Base-by-base conservation (phyloP, 768 basidiomycete species). In the Gymnopilus junonius region DNA sequence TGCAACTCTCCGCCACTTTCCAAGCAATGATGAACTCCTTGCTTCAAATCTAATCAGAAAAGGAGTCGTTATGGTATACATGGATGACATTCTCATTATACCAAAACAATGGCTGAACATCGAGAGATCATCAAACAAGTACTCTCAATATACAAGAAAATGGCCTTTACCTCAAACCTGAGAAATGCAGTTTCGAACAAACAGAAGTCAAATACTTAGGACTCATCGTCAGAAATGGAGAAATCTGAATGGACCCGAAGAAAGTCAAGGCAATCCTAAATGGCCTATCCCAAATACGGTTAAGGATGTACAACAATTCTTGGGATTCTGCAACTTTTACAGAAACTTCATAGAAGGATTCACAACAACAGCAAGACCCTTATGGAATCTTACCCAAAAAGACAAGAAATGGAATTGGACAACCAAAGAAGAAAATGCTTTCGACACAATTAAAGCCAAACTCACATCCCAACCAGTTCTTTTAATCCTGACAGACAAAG, bases 251-350 rank as follows among this genome's bases (percentile, higher is more conserved):
- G 74, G 75, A 81, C 55, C 69, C 72, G 0, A 35, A n/a, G 0
- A 82, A 81, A 56, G 58, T 79, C 2, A 61, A 58, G 68, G 32
- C 71, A 0, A 64, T 82, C 3, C 2, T 15, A 61, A 74, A 1
- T 81, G 79, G 80, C 78, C 77, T 40, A 35, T 67, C 67, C 29
- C 69, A 63, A 55, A 67, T 69, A 55, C 58, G 59, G 5, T 27
- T 34, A 69, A 68, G 6, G 74, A 83, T 3, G 42, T 82, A 0
- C 77, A 78, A 54, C 65, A 64, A 8, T 85, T 85, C 63, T 58
- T 82, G 0, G 78, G 81, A 0, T 82, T 84, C 42, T 25, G 62
- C 0, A 79, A 79, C 29, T 81, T 77, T 59, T 81, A 79, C 43
- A 39, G 71, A 2, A 21, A 62, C 0, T 81, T 80, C 46, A 75